phyloP scores from a whole-genome alignment of 495 filamentous ascomycete species.

The Alectoria sarmentosa region DNA sequence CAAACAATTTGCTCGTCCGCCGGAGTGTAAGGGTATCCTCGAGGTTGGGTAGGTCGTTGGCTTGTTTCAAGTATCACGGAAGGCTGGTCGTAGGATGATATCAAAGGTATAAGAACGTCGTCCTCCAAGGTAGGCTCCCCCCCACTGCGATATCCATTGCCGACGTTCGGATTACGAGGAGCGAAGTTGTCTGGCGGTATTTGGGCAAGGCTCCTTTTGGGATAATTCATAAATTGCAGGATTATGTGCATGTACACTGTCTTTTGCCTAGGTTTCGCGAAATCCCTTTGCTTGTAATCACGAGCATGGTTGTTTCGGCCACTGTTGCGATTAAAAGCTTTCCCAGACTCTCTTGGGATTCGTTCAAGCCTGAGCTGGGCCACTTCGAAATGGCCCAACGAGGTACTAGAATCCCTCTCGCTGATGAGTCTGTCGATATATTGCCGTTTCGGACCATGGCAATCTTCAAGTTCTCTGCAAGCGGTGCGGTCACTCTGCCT shows the following conservation, averaged over 20 bases:
- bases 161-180: not conserved
- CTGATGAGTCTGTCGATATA: constrained; percentile 9
- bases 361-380: constrained; percentile 6
- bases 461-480: constrained; percentile 4
- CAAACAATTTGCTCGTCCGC: not conserved
- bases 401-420: constrained; percentile 1
- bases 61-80: not conserved
- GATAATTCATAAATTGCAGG: not conserved
- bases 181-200: not conserved
- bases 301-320: constrained; percentile 1
- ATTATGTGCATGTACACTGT: constrained; percentile 1
- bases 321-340: not conserved
- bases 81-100: not conserved
- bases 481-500: constrained; percentile 9
- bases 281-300: constrained; percentile 1
- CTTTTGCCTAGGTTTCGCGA: not conserved
- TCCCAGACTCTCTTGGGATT: constrained; percentile 1
- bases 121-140: not conserved
- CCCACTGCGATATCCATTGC: not conserved
- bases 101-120: not conserved
- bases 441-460: constrained; percentile 5
- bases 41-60: not conserved
- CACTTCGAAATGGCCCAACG: not conserved
- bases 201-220: not conserved
- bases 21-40: not conserved